phyloP scores from a whole-genome alignment of 106 monocot species.

The Amphibolis antarctica region DNA sequence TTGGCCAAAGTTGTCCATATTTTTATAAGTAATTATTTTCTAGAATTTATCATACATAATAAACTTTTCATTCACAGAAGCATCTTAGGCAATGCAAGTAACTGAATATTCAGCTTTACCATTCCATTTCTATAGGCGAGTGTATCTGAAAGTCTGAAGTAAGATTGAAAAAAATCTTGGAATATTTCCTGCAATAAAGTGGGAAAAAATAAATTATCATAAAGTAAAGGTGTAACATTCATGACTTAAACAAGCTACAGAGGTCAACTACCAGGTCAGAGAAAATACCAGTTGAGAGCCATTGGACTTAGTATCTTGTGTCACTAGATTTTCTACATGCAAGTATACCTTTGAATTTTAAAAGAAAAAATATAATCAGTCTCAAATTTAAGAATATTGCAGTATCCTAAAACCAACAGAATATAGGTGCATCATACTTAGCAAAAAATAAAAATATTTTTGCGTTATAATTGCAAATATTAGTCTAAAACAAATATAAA shows the following conservation, averaged over 20 bases:
- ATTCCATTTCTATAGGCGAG: constrained; percentile 18
- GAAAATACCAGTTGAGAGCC: constrained; percentile 4
- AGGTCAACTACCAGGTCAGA: constrained; percentile 1
- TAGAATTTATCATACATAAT: too few relatives aligned
- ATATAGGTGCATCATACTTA: too few relatives aligned
- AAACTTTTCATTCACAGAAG: too few relatives aligned
- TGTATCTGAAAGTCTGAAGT: constrained; percentile 32
- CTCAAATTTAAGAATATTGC: background rate
- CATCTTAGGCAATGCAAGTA: background rate
- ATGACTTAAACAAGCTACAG: background rate
- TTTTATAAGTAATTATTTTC: too few relatives aligned
- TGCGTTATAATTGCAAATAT: too few relatives aligned
- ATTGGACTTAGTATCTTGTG: background rate
- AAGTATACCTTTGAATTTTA: constrained; percentile 4
- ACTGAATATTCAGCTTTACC: constrained; percentile 22
- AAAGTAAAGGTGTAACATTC: background rate
- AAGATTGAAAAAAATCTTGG: constrained; percentile 23
- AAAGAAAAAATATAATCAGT: background rate
- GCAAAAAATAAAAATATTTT: too few relatives aligned
- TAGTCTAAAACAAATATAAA: too few relatives aligned
- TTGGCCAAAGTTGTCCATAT: too few relatives aligned
- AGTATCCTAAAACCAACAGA: background rate
- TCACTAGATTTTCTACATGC: constrained; percentile 1
- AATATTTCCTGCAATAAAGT: constrained; percentile 26
- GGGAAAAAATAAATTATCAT: constrained; percentile 1